Evolutionary conservation across 2,329 filamentous ascomycete species (phyloP), one percentile per base, ranked within the genome.

Genomic region (Phyllosticta ampelicida): DNA sequence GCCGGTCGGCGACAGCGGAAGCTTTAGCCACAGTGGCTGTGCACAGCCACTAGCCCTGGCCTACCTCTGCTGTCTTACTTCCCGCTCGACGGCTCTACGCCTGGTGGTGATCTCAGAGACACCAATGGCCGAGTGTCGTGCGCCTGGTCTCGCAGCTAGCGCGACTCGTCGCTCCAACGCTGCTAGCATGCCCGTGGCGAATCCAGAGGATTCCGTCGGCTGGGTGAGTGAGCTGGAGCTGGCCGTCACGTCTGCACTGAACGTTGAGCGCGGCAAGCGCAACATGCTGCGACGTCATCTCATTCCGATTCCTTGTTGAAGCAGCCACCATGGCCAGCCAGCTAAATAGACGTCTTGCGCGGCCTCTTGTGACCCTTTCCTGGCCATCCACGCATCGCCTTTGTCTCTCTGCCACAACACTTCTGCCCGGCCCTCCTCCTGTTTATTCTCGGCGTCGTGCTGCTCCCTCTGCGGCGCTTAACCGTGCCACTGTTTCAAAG

Each of bases 1-100:
- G 48, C 50, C 21, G 20, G 9, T 19, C 23, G 48, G 48, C 44
- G 16, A 18, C 13, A 44, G 36, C 36, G 36, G 36, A 44, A 29
- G 54, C 20, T 48, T 55, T 49, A 48, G 53, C 36, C 36, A 44
- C 53, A 28, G 55, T 53, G 50, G 49, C 50, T 21, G 20, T 57
- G 49, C 55, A 51, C 48, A 29, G 53, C 53, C 53, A 23, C 48
- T 26, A 30, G 29, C 21, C 30, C 10, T 10, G 9, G 54, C 48
- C 20, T n/a, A n/a, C n/a, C n/a, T n/a, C n/a, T n/a, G n/a, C n/a
- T n/a, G n/a, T n/a, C n/a, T n/a, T n/a, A n/a, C n/a, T n/a, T n/a
- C n/a, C n/a, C n/a, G n/a, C n/a, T n/a, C n/a, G n/a, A n/a, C n/a
- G n/a, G n/a, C n/a, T n/a, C 8, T 26, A 26, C 8, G 23, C 23